Percentiles rank a stretch among this genome's conserved stretches.
Evolutionary conservation across 176 grass and related monocot species (phyloP).

Genomic region (Musa schizocarpa): DNA sequence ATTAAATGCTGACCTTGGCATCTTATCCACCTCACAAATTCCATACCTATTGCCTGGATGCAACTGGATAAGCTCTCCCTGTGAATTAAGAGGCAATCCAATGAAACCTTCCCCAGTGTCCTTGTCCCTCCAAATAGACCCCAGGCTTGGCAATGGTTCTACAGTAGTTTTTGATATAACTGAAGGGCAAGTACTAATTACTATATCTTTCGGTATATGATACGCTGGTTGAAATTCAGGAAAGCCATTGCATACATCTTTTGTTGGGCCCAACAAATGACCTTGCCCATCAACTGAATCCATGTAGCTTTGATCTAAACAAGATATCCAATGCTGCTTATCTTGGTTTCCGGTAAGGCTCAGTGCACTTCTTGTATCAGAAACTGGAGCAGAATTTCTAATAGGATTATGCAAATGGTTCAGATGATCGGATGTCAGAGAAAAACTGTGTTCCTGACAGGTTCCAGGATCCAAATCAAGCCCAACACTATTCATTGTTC

Average conservation of each 20-base stretch:
- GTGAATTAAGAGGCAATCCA: conserved; percentile 83
- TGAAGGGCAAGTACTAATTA: conserved; percentile 41
- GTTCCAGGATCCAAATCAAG: conserved; percentile 25
- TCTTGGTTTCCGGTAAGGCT: conserved; percentile 24
- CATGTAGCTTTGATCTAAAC: conserved; percentile 1
- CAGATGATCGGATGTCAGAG: conserved; percentile 9
- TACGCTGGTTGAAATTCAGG: conserved; percentile 17
- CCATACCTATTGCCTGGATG: conserved; percentile 31
- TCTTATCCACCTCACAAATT: conserved; percentile 30
- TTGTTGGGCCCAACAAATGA: background rate
- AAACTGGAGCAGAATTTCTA: conserved; percentile 17
- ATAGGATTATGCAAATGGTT: conserved; percentile 15
- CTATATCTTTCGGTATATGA: conserved; percentile 34
- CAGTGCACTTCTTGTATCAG: conserved; percentile 9
- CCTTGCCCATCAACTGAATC: background rate
- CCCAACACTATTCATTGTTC: conserved; percentile 18
- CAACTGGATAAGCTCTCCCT: conserved; percentile 70
- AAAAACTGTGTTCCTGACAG: conserved; percentile 19
- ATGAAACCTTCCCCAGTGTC: conserved; percentile 34
- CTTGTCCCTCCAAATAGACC: conserved; percentile 34
- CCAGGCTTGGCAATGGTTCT: conserved; percentile 23
- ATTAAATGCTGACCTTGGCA: conserved; percentile 25
- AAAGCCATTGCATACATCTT: conserved; percentile 6
- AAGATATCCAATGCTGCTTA: conserved; percentile 8
- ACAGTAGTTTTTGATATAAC: conserved; percentile 46